A percentile compares a stretch with the other conserved stretches of the same genome.
Conservation (phyloP, 2,329 filamentous ascomycete species). For the Microdochium bolleyi region DNA sequence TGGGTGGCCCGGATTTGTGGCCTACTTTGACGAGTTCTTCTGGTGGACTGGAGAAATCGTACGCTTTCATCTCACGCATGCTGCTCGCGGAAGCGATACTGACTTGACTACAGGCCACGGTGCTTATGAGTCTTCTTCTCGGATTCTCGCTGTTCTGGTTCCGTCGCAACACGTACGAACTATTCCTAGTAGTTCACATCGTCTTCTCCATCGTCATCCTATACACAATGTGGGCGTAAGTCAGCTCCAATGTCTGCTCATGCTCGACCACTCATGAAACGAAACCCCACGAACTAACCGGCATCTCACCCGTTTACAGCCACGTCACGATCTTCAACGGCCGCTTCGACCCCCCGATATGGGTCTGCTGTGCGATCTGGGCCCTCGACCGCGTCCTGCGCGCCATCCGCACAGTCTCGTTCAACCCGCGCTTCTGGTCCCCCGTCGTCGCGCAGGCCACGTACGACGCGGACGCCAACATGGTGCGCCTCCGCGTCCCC, state of each 20-base stretch:
- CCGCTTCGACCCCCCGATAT: slow-evolving; percentile 40
- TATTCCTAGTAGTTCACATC: slow-evolving; percentile 42
- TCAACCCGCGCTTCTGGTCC: slow-evolving; percentile 29
- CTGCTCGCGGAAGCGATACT: not conserved
- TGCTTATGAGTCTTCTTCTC: slow-evolving; percentile 35
- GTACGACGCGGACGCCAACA: slow-evolving; percentile 29
- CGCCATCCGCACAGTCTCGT: slow-evolving; percentile 28
- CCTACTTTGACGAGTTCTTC: slow-evolving; percentile 33
- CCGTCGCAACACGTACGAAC: slow-evolving; percentile 43
- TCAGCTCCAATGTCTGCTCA: slow-evolving; percentile 7
- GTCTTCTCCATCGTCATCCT: slow-evolving; percentile 40
- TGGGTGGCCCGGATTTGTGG: slow-evolving; percentile 23
- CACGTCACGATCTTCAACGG: slow-evolving; percentile 45
- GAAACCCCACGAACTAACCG: not conserved
- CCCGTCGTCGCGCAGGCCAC: slow-evolving; percentile 20
- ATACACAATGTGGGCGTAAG: slow-evolving; percentile 42
- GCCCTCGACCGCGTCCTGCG: slow-evolving; percentile 37
- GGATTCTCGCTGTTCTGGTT: slow-evolving; percentile 42
- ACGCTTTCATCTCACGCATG: slow-evolving; percentile 9
- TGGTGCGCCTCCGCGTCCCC: slow-evolving; percentile 31
- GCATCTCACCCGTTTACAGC: slow-evolving; percentile 12
- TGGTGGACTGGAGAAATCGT: slow-evolving; percentile 42
- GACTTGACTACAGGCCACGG: slow-evolving; percentile 22
- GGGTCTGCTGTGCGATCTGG: slow-evolving; percentile 41
- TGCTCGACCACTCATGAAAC: not conserved